Base-by-base conservation (phyloP, 2,329 filamentous ascomycete species). In the Botrytis sinoallii region DNA sequence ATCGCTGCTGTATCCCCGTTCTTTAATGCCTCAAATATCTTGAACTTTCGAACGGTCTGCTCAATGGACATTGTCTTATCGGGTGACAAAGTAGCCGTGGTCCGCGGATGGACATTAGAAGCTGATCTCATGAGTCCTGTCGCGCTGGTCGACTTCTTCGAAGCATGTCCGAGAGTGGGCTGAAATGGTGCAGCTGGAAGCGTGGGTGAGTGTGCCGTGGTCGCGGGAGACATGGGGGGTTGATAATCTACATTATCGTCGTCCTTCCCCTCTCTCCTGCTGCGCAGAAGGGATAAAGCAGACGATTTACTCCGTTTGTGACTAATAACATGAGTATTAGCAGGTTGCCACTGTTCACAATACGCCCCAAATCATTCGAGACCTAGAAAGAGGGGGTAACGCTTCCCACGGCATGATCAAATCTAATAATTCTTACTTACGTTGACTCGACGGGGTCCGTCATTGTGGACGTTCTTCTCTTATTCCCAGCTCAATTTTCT, bases 11-110 rank as follows among this genome's bases (percentile, higher is more conserved):
- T 97, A 82, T 99, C 95, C 71, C 96, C 96, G 81, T 89, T 96
- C 77, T 95, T 90, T 77, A 99, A 85, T 60, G 95, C 92, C 84
- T 98, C 96, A 81, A 98, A 97, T 65, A 98, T 90, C 77, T 95
- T 91, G 83, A 99, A 99, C 77, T 97, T 95, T 81, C 92, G 90
- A 71, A 99, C 94, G 0, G 95, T 98, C 83, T 97, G 94, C 81
- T 99, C 95, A 74, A 99, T 92, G 38, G 89, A 90, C 75, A 84
- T 75, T 6, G 77, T 74, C 46, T 81, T 81, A 29, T 81, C 81
- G 46, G 16, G 77, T n/a, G 65, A 61, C 38, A 68, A 25, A 69
- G 77, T 80, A 8, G 77, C 77, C 22, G 74, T 74, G 8, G 48
- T 16, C 46, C 59, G 59, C 20, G 71, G 16, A 22, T 73, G 71